These are phyloP conservation scores for Carex littledalei DNA, from an alignment of 176 grass and related monocot genomes.

Conservation along the genomic window DNA sequence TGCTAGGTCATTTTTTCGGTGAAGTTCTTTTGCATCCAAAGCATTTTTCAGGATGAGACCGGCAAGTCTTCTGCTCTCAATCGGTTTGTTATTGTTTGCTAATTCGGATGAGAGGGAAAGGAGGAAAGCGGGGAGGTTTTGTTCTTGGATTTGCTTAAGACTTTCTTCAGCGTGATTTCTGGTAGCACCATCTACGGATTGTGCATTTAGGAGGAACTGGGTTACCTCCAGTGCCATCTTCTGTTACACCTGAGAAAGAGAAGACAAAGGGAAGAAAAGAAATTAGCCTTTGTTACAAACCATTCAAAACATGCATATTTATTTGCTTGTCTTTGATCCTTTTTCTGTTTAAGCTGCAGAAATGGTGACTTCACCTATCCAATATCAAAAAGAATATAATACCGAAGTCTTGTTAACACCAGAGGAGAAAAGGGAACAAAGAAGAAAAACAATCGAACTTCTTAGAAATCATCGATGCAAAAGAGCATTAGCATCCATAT, in stretches of 20 bases:
- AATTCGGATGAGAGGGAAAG: conserved; percentile 57
- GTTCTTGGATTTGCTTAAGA: conserved; percentile 82
- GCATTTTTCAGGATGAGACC: conserved; percentile 84
- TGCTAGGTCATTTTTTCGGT: conserved; percentile 65
- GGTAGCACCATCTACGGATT: conserved; percentile 44
- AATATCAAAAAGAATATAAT: not conserved
- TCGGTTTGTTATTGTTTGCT: conserved; percentile 61
- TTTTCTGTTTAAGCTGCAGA: not conserved
- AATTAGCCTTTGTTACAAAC: not conserved
- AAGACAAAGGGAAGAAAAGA: not conserved
- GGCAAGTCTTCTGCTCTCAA: conserved; percentile 66
- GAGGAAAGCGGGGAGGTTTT: conserved; percentile 67
- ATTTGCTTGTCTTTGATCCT: not conserved
- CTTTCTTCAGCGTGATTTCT: conserved; percentile 78
- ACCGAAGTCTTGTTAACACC: not conserved
- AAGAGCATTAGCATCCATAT: not conserved
- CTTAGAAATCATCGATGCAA: not conserved
- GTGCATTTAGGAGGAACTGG: conserved; percentile 69
- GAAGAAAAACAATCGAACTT: not conserved
- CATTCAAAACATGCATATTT: not conserved
- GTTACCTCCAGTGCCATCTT: conserved; percentile 77
- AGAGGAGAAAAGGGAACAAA: not conserved
- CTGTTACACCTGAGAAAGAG: conserved; percentile 28
- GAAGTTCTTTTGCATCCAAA: conserved; percentile 71
- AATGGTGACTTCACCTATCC: not conserved